Evolutionary conservation across 805 yeast genomes (phyloP).

Genomic region (Kluyveromyces starmeri): DNA sequence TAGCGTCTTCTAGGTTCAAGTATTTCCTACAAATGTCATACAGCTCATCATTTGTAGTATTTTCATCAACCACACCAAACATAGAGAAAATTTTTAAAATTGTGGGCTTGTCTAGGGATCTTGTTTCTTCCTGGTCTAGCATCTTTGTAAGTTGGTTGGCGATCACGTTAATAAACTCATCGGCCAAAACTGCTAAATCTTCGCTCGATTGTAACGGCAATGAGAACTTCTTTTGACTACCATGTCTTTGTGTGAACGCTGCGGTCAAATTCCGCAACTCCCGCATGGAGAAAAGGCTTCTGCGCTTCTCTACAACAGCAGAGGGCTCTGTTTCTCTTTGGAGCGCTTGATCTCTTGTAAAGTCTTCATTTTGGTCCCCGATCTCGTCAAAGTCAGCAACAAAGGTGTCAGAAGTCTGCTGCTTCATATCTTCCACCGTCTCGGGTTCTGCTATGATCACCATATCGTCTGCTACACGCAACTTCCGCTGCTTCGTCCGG

Average conservation of each 20-base stretch:
- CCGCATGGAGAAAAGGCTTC: background rate
- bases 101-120: slow-evolving; percentile 8
- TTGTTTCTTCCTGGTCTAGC: background rate
- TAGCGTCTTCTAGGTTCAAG: slow-evolving; percentile 20
- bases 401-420: no score
- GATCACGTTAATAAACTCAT: slow-evolving; percentile 6
- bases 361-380: no score
- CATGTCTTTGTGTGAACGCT: background rate
- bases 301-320: no score
- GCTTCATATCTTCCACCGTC: no score
- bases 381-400: no score
- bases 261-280: background rate
- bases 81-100: slow-evolving; percentile 12
- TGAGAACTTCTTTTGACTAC: background rate
- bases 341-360: no score
- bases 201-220: slow-evolving; percentile 1
- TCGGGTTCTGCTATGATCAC: background rate
- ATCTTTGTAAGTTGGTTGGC: slow-evolving; percentile 7
- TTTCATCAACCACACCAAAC: slow-evolving; percentile 10
- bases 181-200: background rate
- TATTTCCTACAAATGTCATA: slow-evolving; percentile 21
- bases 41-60: slow-evolving; percentile 16
- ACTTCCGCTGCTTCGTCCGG: background rate
- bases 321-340: no score
- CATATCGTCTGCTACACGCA: slow-evolving; percentile 1